A percentile compares a stretch with the other conserved stretches of the same genome.
Evolutionary conservation across 73 alveolate genomes (phyloP).

Genomic region (Tetrahymena thermophila): DNA sequence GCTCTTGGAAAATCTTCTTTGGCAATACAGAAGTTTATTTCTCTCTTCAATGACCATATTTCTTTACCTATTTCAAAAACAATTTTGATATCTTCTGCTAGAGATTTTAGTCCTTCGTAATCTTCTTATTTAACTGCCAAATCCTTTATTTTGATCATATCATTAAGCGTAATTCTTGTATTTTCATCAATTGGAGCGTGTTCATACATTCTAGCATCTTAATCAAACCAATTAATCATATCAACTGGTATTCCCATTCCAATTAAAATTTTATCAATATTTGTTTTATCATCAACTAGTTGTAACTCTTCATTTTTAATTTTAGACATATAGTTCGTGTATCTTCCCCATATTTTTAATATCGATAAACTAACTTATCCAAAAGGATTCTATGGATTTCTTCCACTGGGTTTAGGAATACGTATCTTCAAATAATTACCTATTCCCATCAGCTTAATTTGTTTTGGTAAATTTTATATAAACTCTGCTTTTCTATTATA

Average conservation of each 20-base stretch:
- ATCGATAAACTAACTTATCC: slow-evolving; percentile 87
- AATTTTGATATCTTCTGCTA: slow-evolving; percentile 77
- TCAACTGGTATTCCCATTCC: slow-evolving; percentile 94
- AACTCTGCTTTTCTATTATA: slow-evolving; percentile 17
- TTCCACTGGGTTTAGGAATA: slow-evolving; percentile 69
- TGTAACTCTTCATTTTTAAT: slow-evolving; percentile 81
- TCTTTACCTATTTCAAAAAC: slow-evolving; percentile 92
- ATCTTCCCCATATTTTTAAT: slow-evolving; percentile 88
- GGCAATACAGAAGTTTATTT: slow-evolving; percentile 74
- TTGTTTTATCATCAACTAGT: slow-evolving; percentile 62
- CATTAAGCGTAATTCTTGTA: slow-evolving; percentile 83
- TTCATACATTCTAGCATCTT: slow-evolving; percentile 76
- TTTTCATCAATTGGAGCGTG: slow-evolving; percentile 96
- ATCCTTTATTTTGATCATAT: slow-evolving; percentile 69
- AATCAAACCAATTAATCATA: slow-evolving; percentile 81
- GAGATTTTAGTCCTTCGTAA: slow-evolving; percentile 73
- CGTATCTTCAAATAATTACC: slow-evolving; percentile 84
- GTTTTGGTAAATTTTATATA: slow-evolving; percentile 45
- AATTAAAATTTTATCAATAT: slow-evolving; percentile 85
- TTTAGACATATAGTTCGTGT: slow-evolving; percentile 62
- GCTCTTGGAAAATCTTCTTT: slow-evolving; percentile 89
- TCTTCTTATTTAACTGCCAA: slow-evolving; percentile 81
- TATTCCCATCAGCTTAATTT: slow-evolving; percentile 66
- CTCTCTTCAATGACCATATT: slow-evolving; percentile 84
- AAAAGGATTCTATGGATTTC: slow-evolving; percentile 79